Base-by-base conservation (phyloP, 108 stramenopile genomes). In the Conticribra weissflogii region DNA sequence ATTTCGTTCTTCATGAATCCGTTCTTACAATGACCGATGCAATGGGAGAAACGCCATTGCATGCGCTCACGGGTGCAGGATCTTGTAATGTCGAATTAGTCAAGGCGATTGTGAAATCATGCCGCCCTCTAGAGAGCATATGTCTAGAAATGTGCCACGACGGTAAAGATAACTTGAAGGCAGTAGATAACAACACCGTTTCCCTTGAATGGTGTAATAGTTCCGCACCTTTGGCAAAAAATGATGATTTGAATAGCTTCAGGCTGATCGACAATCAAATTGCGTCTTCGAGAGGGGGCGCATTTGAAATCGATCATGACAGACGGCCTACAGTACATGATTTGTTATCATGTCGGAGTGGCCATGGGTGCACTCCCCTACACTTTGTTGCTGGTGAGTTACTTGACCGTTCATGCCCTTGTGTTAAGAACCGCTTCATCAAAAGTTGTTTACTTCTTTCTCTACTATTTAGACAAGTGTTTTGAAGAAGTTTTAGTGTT, bases 1-100 rank as follows among this genome's bases (percentile, higher is more conserved):
- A 0, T 19, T 44, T 24, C 19, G 52, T 63, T 31, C 29, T 49
- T 30, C 74, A 76, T 32, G 62, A 44, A 21, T 76, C 74, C 3
- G 59, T 54, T 15, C 66, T 76, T 4, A 76, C 74, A 36, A 76
- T 76, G 52, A 54, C 74, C 3, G 74, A 76, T 62, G 66, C 25
- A 18, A 52, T 63, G 52, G 74, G 74, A 3, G 66, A 34, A 48
- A 76, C 66, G 18, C 66, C 74, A n/a, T 41, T 76, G 17, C 74
- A 76, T 63, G 29, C 41, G 3, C 49, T 76, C 28, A 54, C 53
- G n/a, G 45, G 59, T 15, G 51, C 59, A 28, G 74, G 74, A 63
- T 76, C 74, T 18, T 34, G 50, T 32, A 66, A 73, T 57, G 45
- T 59, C 27, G 72, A 74, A 28, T 41, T 74, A 19, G 48, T 74